A percentile compares a stretch with the other conserved stretches of the same genome.
Evolutionary conservation across 768 basidiomycete genomes (phyloP).

Genomic region (Lactarius vividus): DNA sequence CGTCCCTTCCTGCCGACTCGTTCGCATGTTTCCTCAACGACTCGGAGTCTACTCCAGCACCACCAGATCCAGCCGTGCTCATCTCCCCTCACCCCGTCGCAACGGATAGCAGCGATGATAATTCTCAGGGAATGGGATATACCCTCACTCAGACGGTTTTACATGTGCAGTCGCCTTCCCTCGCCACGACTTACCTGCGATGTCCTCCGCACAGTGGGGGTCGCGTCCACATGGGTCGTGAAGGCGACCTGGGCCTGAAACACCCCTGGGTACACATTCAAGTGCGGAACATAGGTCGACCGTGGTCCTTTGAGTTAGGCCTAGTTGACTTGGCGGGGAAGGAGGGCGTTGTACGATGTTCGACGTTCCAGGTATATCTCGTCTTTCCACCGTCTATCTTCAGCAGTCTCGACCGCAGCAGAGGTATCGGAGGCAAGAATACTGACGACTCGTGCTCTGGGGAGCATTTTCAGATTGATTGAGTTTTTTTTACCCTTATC

Average conservation of each 20-base stretch:
- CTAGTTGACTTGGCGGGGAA: constrained; percentile 61
- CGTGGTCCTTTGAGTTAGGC: constrained; percentile 77
- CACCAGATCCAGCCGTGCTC: constrained; percentile 45
- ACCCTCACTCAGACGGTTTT: constrained; percentile 64
- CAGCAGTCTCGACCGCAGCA: constrained; percentile 4
- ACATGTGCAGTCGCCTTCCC: constrained; percentile 75
- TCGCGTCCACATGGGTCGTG: constrained; percentile 17
- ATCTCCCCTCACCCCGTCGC: constrained; percentile 41
- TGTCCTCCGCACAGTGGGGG: constrained; percentile 44
- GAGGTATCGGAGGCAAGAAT: background rate
- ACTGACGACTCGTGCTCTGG: background rate
- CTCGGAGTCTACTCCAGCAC: constrained; percentile 45
- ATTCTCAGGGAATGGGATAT: constrained; percentile 36
- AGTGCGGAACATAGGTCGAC: constrained; percentile 60
- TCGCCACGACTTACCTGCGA: constrained; percentile 64
- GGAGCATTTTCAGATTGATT: constrained; percentile 6
- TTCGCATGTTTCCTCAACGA: constrained; percentile 65
- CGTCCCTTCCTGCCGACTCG: constrained; percentile 55
- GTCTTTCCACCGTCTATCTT: constrained; percentile 27
- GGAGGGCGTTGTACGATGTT: constrained; percentile 60
- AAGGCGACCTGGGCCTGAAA: constrained; percentile 51
- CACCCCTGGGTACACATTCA: constrained; percentile 77
- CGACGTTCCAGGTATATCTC: constrained; percentile 72
- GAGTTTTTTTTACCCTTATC: constrained; percentile 11
- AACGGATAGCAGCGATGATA: constrained; percentile 28